A percentile compares a stretch with the other conserved stretches of the same genome.
These are phyloP conservation scores for Aureobasidium subglaciale DNA, from an alignment of 2,329 filamentous ascomycete species.

Conservation along the genomic window DNA sequence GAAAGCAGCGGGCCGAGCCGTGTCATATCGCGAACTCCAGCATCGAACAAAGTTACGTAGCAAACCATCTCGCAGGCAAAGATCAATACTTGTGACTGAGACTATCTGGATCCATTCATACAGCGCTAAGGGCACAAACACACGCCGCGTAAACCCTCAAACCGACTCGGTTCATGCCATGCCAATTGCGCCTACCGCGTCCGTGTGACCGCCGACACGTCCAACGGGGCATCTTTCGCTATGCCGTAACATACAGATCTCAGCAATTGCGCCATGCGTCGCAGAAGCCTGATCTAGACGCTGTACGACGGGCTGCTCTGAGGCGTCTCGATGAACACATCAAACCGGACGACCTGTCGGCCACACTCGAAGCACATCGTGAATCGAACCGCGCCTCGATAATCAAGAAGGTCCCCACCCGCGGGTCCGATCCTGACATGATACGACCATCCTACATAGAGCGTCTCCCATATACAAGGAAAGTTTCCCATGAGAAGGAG, in stretches of 20 bases:
- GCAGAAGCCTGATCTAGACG: too few relatives aligned
- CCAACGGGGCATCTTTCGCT: neutral
- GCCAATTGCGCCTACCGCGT: neutral
- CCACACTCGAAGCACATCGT: conserved; percentile 15
- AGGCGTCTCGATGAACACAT: conserved; percentile 2
- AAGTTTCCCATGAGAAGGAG: too few relatives aligned
- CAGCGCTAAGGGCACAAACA: neutral
- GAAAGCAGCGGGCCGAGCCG: conserved; percentile 1
- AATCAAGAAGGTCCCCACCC: neutral
- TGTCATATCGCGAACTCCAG: neutral
- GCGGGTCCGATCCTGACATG: neutral
- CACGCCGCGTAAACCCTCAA: neutral
- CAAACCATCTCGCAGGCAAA: conserved; percentile 9
- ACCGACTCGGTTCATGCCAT: conserved; percentile 9
- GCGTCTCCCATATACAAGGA: neutral
- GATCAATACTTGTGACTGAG: neutral
- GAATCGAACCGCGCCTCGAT: conserved; percentile 7
- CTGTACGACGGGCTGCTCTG: neutral
- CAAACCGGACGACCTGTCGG: conserved; percentile 5
- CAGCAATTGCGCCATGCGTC: neutral
- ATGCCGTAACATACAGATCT: neutral
- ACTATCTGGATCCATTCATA: neutral
- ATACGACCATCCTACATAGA: neutral
- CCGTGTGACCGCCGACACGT: conserved; percentile 7
- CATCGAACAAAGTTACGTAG: too few relatives aligned